These are phyloP conservation scores for Picochlorum sp. DNA, from an alignment of 139 green algal genomes.

Conservation along the genomic window DNA sequence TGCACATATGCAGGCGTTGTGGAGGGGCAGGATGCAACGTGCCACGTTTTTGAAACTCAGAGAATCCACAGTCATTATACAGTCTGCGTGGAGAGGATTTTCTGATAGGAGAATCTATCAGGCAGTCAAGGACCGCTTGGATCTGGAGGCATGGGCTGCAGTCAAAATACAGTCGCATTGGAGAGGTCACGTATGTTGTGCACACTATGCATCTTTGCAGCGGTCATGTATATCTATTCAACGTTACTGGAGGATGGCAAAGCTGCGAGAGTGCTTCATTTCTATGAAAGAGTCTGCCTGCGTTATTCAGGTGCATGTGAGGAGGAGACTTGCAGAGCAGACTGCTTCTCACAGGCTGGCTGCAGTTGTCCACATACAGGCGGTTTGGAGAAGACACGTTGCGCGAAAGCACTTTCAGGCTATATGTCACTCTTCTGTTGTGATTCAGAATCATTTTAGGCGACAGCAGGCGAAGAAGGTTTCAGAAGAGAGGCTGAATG, in stretches of 20 bases:
- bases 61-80: conserved; percentile 12
- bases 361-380: background rate
- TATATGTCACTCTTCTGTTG: background rate
- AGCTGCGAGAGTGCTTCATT: background rate
- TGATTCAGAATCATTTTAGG: conserved; percentile 14
- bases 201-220: background rate
- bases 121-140: background rate
- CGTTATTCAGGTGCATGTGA: background rate
- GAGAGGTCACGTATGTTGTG: background rate
- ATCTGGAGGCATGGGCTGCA: background rate
- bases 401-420: background rate
- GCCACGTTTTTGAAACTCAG: conserved; percentile 1
- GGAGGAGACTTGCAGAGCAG: background rate
- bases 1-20: conserved; percentile 33
- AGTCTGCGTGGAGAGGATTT: conserved; percentile 35
- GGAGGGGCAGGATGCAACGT: conserved; percentile 18
- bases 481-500: background rate
- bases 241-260: background rate
- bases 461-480: conserved; percentile 18
- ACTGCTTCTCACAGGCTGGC: background rate
- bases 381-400: background rate
- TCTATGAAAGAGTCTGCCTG: background rate
- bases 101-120: conserved; percentile 4
- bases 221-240: background rate
- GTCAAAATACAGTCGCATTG: conserved; percentile 7